Conservation (phyloP, 768 basidiomycete species). For the Lactarius tabidus region DNA sequence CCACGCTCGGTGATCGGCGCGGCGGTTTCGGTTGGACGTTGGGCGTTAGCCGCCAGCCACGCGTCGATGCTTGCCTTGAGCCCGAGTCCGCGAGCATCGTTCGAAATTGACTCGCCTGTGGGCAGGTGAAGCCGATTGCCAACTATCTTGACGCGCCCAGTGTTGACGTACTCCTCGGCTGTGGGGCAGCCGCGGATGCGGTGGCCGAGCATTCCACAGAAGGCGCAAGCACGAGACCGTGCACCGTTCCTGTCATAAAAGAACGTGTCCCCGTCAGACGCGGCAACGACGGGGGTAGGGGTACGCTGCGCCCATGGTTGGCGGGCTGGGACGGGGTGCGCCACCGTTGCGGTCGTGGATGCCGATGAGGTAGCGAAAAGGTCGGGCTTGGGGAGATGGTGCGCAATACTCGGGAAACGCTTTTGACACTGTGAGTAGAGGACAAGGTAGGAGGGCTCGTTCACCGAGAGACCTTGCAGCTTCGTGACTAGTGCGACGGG, state of each 20-base stretch:
- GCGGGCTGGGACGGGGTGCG: background rate
- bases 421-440: background rate
- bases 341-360: fast-evolving
- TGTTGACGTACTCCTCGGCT: background rate
- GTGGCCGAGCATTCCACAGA: background rate
- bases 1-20: too few relatives aligned
- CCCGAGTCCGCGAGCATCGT: background rate
- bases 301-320: background rate
- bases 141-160: background rate
- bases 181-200: background rate
- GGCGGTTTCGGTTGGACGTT: too few relatives aligned
- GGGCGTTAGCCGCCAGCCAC: too few relatives aligned
- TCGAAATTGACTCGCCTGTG: background rate
- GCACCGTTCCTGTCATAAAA: background rate
- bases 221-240: background rate
- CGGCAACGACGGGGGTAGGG: too few relatives aligned
- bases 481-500: background rate
- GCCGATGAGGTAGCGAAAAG: background rate
- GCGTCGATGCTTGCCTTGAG: too few relatives aligned
- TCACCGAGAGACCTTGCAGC: background rate
- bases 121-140: background rate
- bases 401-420: background rate
- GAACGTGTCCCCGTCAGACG: background rate
- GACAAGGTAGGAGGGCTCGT: background rate
- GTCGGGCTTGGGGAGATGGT: background rate